Evolutionary conservation across 768 basidiomycete genomes (phyloP), one percentile per base, ranked within the genome.

Genomic region (Xerocomellus intermedius): DNA sequence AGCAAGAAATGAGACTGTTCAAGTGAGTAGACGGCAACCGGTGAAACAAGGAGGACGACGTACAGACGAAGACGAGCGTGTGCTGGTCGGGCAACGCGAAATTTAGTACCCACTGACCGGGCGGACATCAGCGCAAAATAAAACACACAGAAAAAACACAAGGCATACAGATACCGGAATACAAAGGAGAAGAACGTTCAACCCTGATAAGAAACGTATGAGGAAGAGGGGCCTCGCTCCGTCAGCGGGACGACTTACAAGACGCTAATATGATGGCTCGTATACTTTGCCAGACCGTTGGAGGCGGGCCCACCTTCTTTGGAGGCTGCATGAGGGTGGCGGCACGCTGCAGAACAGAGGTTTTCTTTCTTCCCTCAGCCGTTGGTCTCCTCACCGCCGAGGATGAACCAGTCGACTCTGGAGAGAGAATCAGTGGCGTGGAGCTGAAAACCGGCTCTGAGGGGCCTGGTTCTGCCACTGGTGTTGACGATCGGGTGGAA

Each of bases 41-140:
- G 8, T 22, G 17, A 17, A 22, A 14, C 21, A 41, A 9, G 5
- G 32, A 22, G 6, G 19, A 16, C 2, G n/a, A 17, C 89, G 64
- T 63, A 91, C 91, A 86, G 56, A 91, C 76, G 55, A 91, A 91
- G 56, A 90, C 73, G 14, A 90, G 70, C 8, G 84, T 89, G 62
- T 89, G 69, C 55, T 73, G 71, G 44, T 69, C 54, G 1, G 78
- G 75, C 28, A 83, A 55, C 0, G 79, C 78, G 46, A 87, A 91
- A 69, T 90, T 75, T 4, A 91, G 73, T 4, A 79, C 86, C 89
- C 89, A 91, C 89, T 91, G 58, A 17, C 28, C 56, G 16, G 55
- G 37, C 41, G 24, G n/a, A 48, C 41, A 26, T 58, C 9, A 54
- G 33, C 14, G 19, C 36, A 41, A 45, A 41, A 16, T 3, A 39